Percentiles rank a stretch among this genome's conserved stretches.
These are phyloP conservation scores for Pythium aristosporum DNA, from an alignment of 352 stramenopile species.

Conservation along the genomic window DNA sequence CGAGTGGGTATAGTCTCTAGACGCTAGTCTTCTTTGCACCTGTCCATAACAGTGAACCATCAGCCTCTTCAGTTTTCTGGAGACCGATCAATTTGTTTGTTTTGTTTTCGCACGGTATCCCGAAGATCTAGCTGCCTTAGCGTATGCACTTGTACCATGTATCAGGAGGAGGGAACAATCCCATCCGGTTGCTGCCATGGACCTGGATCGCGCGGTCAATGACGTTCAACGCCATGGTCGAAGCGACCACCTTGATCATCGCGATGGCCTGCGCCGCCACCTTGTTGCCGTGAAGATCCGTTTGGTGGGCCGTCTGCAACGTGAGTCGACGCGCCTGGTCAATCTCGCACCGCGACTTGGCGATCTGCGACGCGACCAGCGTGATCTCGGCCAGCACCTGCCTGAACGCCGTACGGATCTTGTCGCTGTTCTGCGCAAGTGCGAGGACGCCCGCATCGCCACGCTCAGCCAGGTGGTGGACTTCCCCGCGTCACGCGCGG, in stretches of 20 bases:
- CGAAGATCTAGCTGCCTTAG: no score
- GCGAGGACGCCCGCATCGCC: constrained; percentile 21
- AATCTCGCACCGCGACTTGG: constrained; percentile 76
- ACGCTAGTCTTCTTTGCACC: no score
- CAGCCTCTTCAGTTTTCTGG: no score
- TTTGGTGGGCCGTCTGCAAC: constrained; percentile 88
- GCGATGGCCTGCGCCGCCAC: constrained; percentile 91
- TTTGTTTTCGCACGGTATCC: no score
- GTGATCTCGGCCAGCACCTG: constrained; percentile 89
- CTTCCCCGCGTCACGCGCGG: constrained; percentile 72
- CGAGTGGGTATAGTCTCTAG: background rate
- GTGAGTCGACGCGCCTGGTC: constrained; percentile 86
- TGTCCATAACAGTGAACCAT: no score
- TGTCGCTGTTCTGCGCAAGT: constrained; percentile 70
- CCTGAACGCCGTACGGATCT: constrained; percentile 94
- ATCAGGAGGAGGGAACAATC: no score
- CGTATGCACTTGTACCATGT: no score
- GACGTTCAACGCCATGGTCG: constrained; percentile 86
- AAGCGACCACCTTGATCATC: constrained; percentile 97
- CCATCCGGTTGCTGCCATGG: constrained; percentile 67
- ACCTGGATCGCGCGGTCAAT: constrained; percentile 91
- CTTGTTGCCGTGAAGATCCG: constrained; percentile 85
- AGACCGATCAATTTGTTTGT: no score
- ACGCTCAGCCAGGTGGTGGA: constrained; percentile 58
- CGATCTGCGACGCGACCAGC: constrained; percentile 82